These are phyloP conservation scores for Lactarius quietus DNA, from an alignment of 768 basidiomycete genomes.

Conservation along the genomic window DNA sequence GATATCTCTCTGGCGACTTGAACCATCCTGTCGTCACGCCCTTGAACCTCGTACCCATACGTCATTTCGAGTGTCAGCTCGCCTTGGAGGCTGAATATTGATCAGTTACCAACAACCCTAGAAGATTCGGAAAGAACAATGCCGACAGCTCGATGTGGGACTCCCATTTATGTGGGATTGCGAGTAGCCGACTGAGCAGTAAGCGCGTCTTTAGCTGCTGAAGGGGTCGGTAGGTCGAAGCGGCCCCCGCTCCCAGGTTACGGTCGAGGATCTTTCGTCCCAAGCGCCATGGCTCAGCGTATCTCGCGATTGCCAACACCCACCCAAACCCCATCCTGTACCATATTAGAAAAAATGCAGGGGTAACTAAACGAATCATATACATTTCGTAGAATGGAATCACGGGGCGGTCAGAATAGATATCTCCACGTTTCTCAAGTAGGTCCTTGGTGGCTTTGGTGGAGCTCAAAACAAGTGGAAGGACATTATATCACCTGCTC, in stretches of 20 bases:
- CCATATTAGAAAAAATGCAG: neutral
- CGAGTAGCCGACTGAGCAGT: slow-evolving; percentile 5
- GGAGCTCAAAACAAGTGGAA: slow-evolving; percentile 46
- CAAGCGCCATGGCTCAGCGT: neutral
- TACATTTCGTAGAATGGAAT: slow-evolving; percentile 9
- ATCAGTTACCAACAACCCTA: neutral
- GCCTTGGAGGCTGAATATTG: slow-evolving; percentile 6
- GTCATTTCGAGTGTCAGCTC: neutral
- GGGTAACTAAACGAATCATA: neutral
- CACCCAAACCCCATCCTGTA: slow-evolving; percentile 8
- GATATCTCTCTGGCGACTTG: neutral
- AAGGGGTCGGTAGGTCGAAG: neutral
- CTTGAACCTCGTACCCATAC: slow-evolving; percentile 13
- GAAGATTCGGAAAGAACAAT: neutral
- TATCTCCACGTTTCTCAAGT: slow-evolving; percentile 40
- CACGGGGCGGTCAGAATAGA: slow-evolving; percentile 10
- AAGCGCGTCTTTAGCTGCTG: neutral
- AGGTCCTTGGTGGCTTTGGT: slow-evolving; percentile 44
- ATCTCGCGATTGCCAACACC: neutral
- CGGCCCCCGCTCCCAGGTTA: neutral
- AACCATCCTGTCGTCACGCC: neutral
- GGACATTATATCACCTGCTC: neutral
- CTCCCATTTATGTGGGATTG: neutral
- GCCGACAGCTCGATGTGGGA: slow-evolving; percentile 7
- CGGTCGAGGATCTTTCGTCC: slow-evolving; percentile 14